Evolutionary conservation across 305 asterid species (phyloP).

Genomic region (Petunia hybrid): DNA sequence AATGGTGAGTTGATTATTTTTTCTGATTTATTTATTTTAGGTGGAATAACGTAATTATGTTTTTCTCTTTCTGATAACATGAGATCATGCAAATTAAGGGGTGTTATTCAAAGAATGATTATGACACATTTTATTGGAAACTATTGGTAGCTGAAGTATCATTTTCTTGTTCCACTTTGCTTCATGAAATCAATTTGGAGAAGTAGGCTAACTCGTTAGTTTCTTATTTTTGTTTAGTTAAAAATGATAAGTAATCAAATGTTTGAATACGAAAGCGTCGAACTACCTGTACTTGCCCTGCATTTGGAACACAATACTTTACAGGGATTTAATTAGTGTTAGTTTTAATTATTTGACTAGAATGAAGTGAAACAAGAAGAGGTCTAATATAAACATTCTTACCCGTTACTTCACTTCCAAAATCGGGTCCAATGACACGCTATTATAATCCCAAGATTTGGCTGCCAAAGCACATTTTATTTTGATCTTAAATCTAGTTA

Average conservation of each 20-base stretch:
- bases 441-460: slow-evolving; percentile 37
- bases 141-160: slow-evolving; percentile 59
- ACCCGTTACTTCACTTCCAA: slow-evolving; percentile 56
- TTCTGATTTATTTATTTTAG: neutral
- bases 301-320: slow-evolving; percentile 31
- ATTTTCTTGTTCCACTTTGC: slow-evolving; percentile 50
- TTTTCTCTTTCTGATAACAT: slow-evolving; percentile 5
- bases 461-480: slow-evolving; percentile 36
- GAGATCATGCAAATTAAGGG: neutral
- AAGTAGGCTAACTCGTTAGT: neutral
- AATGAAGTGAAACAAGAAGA: slow-evolving; percentile 52
- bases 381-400: slow-evolving; percentile 47
- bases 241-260: slow-evolving; percentile 63
- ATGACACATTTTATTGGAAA: slow-evolving; percentile 23
- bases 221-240: slow-evolving; percentile 41
- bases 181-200: slow-evolving; percentile 44
- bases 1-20: neutral
- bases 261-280: slow-evolving; percentile 50
- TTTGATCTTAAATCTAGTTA: neutral
- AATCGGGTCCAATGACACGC: slow-evolving; percentile 49
- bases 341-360: slow-evolving; percentile 51
- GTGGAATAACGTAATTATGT: neutral
- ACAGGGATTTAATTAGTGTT: slow-evolving; percentile 44
- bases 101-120: slow-evolving; percentile 23
- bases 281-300: slow-evolving; percentile 60